A percentile compares a stretch with the other conserved stretches of the same genome.
These are phyloP conservation scores for Eleusine coracana DNA, from an alignment of 176 grass and related monocot genomes.

Conservation along the genomic window DNA sequence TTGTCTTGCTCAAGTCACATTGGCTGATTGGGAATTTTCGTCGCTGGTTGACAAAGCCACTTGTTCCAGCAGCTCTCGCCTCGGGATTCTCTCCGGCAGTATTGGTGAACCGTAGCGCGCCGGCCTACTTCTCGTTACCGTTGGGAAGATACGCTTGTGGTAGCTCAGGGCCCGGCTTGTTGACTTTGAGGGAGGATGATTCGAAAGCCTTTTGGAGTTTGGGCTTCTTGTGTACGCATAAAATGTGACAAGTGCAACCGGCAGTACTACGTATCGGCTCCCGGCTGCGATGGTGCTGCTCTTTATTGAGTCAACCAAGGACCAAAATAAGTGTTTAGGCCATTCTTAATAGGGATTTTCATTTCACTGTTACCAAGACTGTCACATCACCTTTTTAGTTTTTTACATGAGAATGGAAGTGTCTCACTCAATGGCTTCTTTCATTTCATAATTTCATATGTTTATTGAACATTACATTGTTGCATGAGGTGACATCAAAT, in stretches of 20 bases:
- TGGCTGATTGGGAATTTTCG: background rate
- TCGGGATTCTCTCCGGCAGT: conserved; percentile 23
- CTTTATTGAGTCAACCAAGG: background rate
- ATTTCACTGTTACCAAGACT: too few relatives aligned
- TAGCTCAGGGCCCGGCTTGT: background rate
- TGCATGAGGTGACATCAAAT: too few relatives aligned
- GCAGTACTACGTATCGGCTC: background rate
- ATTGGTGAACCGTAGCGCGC: background rate
- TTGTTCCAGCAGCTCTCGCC: background rate
- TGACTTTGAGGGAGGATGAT: background rate
- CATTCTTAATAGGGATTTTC: too few relatives aligned
- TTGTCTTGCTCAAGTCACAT: conserved; percentile 9
- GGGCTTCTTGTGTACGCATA: background rate
- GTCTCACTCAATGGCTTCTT: too few relatives aligned
- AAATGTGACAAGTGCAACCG: background rate
- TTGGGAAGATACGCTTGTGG: conserved; percentile 13
- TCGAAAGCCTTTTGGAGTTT: background rate
- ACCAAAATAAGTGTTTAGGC: too few relatives aligned
- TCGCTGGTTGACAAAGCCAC: background rate
- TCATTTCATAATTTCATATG: too few relatives aligned
- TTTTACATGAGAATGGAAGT: too few relatives aligned
- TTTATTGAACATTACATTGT: too few relatives aligned
- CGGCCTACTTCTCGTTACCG: conserved; percentile 17
- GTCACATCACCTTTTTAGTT: too few relatives aligned
- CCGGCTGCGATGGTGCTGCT: background rate